phyloP scores from a whole-genome alignment of 441 rosid genomes.

The Hypseocharis bilobata region DNA sequence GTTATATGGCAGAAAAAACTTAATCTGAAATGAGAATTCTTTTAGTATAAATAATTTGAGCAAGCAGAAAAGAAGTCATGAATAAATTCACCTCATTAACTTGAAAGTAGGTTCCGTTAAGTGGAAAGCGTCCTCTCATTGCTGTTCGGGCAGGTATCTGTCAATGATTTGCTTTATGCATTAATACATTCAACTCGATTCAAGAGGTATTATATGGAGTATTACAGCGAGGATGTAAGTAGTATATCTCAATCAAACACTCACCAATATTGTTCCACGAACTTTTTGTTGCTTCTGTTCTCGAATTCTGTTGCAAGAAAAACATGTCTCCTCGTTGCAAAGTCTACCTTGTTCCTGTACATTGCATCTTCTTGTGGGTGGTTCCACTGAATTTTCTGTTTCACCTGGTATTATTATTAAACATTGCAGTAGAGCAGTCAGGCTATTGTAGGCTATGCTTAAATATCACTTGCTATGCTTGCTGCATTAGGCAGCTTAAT shows the following conservation, averaged over 20 bases:
- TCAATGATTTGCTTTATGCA: slow-evolving; percentile 11
- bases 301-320: slow-evolving; percentile 36
- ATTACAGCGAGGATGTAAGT: too few relatives aligned
- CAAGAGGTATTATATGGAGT: slow-evolving; percentile 1
- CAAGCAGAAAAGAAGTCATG: background rate
- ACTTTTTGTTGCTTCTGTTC: slow-evolving; percentile 40
- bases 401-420: slow-evolving; percentile 42
- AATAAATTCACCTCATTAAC: slow-evolving; percentile 58
- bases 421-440: background rate
- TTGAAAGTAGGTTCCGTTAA: slow-evolving; percentile 92
- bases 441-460: too few relatives aligned
- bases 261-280: slow-evolving; percentile 52
- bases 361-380: slow-evolving; percentile 32
- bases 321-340: slow-evolving; percentile 37
- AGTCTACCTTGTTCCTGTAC: slow-evolving; percentile 27
- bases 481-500: too few relatives aligned
- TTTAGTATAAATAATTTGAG: too few relatives aligned
- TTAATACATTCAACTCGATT: slow-evolving; percentile 7
- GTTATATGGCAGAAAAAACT: background rate
- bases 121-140: slow-evolving; percentile 88
- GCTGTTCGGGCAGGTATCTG: slow-evolving; percentile 97
- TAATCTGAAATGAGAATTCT: background rate
- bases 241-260: too few relatives aligned
- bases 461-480: background rate
- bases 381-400: slow-evolving; percentile 39